Evolutionary conservation across 768 basidiomycete species (phyloP).

Genomic region (Russula sp.): DNA sequence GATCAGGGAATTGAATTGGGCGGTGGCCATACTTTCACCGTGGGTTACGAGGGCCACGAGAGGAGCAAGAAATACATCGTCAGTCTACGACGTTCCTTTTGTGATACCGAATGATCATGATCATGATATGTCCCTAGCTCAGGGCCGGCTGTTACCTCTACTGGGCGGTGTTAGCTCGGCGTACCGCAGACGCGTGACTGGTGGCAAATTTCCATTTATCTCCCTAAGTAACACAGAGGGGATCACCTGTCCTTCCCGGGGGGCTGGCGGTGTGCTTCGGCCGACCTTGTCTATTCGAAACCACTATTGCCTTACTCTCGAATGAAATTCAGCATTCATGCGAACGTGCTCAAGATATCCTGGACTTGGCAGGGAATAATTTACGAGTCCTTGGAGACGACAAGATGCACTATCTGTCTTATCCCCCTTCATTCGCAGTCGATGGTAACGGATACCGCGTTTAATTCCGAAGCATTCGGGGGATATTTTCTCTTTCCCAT

Average conservation of each 20-base stretch:
- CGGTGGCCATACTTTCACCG: conserved; percentile 57
- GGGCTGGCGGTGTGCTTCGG: conserved; percentile 39
- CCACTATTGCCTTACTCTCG: conserved; percentile 44
- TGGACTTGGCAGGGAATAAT: conserved; percentile 38
- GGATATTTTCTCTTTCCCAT: conserved; percentile 32
- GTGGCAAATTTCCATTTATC: conserved; percentile 21
- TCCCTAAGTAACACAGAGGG: conserved; percentile 2
- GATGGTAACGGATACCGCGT: conserved; percentile 48
- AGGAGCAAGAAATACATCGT: conserved; percentile 57
- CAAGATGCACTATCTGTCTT: conserved; percentile 36
- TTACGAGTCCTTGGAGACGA: conserved; percentile 32
- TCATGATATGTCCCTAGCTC: conserved; percentile 29
- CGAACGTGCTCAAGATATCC: conserved; percentile 35
- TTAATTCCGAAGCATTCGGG: conserved; percentile 42
- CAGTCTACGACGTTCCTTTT: conserved; percentile 26
- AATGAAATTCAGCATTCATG: conserved; percentile 26
- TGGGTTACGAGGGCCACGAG: conserved; percentile 50
- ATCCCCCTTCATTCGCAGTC: conserved; percentile 50
- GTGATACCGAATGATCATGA: neutral
- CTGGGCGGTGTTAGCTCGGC: conserved; percentile 17
- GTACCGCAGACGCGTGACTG: conserved; percentile 7
- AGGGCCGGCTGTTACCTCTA: conserved; percentile 37
- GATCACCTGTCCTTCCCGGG: neutral
- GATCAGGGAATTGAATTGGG: conserved; percentile 56
- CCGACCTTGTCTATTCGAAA: conserved; percentile 46